Evolutionary conservation across 1,284 basidiomycete species (phyloP).

Genomic region (Cutaneotrichosporon sp.): DNA sequence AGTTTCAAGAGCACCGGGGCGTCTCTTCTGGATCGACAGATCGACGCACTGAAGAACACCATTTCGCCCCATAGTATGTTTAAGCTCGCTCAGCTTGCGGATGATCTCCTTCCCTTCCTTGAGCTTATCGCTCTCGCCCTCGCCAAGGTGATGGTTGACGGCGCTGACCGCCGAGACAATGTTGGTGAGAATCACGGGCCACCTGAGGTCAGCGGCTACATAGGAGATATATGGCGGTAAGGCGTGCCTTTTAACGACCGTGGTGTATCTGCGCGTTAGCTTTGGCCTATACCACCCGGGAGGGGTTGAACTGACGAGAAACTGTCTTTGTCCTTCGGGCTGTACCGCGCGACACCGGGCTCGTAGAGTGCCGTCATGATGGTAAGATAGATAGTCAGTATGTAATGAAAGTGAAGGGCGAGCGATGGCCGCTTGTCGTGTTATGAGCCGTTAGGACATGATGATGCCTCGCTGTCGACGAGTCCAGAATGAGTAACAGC

Average conservation of each 20-base stretch:
- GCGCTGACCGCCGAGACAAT: slow-evolving; percentile 68
- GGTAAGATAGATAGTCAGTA: too few relatives aligned
- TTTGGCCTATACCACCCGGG: neutral
- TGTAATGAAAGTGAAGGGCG: too few relatives aligned
- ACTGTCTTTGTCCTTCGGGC: too few relatives aligned
- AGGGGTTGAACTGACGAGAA: slow-evolving; percentile 33
- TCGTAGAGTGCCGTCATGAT: too few relatives aligned
- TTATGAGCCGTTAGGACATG: too few relatives aligned
- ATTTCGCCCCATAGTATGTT: slow-evolving; percentile 85
- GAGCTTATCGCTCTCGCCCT: slow-evolving; percentile 38
- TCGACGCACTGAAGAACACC: slow-evolving; percentile 61
- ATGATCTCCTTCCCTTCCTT: slow-evolving; percentile 76
- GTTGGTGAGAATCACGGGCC: slow-evolving; percentile 83
- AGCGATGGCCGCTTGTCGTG: too few relatives aligned
- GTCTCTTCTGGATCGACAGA: neutral
- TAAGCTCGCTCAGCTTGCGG: slow-evolving; percentile 69
- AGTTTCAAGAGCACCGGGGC: too few relatives aligned
- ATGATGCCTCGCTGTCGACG: too few relatives aligned
- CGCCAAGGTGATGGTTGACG: slow-evolving; percentile 55
- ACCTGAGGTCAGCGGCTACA: slow-evolving; percentile 51
- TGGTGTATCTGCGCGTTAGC: slow-evolving; percentile 33
- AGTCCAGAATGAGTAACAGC: too few relatives aligned
- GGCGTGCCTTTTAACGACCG: slow-evolving; percentile 26
- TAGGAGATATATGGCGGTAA: slow-evolving; percentile 14
- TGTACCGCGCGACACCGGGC: too few relatives aligned